Conservation (phyloP, 305 asterid species). For the Fraxinus velutina region DNA sequence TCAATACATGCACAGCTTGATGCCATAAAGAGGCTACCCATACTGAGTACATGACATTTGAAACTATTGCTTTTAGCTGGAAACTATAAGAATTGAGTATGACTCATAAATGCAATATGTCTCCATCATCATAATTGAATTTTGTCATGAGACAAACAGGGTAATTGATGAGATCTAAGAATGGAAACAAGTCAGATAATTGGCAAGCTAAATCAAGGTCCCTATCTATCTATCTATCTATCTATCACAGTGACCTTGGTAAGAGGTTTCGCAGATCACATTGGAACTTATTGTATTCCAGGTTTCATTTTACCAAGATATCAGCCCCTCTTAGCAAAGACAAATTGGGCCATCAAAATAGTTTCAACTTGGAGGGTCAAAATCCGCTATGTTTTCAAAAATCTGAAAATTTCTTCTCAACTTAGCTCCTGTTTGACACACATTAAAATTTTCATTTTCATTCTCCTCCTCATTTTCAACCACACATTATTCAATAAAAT, state of each 20-base stretch:
- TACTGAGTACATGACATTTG: neutral
- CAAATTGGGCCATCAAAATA: neutral
- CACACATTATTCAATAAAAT: too few relatives aligned
- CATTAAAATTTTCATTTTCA: too few relatives aligned
- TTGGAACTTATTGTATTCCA: neutral
- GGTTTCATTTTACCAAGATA: neutral
- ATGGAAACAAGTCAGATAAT: neutral
- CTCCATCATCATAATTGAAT: neutral
- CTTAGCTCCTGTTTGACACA: neutral
- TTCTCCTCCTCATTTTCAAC: too few relatives aligned
- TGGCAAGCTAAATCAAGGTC: neutral
- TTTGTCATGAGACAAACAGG: neutral
- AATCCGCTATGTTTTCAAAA: slow-evolving; percentile 1
- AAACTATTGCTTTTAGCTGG: neutral
- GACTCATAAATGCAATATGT: neutral
- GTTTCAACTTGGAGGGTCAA: neutral
- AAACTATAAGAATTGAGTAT: neutral
- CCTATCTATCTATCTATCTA: neutral
- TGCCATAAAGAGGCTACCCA: neutral
- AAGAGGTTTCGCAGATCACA: neutral
- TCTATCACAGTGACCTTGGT: neutral
- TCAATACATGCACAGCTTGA: neutral
- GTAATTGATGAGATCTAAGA: neutral
- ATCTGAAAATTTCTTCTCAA: neutral
- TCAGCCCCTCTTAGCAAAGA: neutral